phyloP scores from a whole-genome alignment of 129 eudicot species.

The Tanacetum coccineum region DNA sequence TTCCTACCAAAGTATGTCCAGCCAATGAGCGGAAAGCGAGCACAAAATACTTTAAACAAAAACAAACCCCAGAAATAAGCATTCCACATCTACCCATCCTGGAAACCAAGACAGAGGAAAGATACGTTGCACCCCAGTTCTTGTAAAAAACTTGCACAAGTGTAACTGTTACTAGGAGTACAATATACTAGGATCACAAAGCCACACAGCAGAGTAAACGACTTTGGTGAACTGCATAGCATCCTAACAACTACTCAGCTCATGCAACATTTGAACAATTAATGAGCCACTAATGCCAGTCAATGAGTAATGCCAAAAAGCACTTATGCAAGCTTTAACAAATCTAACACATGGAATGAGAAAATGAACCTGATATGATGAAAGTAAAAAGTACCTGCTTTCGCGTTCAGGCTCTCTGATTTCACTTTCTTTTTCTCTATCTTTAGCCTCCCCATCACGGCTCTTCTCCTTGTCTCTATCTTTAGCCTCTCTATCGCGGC shows the following conservation, averaged over 20 bases:
- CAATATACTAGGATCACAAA: conserved; percentile 11
- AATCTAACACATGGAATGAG: not conserved
- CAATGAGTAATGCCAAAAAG: not conserved
- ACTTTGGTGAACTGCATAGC: conserved; percentile 7
- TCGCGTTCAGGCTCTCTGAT: conserved; percentile 44
- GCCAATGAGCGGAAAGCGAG: conserved; percentile 9
- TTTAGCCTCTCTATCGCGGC: conserved; percentile 37
- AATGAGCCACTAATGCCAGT: not conserved
- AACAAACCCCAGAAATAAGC: not conserved
- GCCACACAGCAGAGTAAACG: not conserved
- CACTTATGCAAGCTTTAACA: conserved; percentile 16
- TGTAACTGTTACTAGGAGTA: not conserved
- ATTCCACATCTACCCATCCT: not conserved
- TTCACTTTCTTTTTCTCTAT: conserved; percentile 47
- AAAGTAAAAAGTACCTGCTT: conserved; percentile 50
- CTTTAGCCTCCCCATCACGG: conserved; percentile 34
- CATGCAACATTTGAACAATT: not conserved
- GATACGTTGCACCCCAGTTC: not conserved
- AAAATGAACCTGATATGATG: conserved; percentile 8
- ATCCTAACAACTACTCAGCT: not conserved
- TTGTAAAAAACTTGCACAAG: not conserved
- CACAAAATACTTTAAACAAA: not conserved
- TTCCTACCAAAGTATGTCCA: conserved; percentile 4
- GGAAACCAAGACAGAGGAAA: not conserved
- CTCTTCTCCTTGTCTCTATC: conserved; percentile 35